These are phyloP conservation scores for Ilyonectria robusta DNA, from an alignment of 2,329 filamentous ascomycete species.

Conservation along the genomic window DNA sequence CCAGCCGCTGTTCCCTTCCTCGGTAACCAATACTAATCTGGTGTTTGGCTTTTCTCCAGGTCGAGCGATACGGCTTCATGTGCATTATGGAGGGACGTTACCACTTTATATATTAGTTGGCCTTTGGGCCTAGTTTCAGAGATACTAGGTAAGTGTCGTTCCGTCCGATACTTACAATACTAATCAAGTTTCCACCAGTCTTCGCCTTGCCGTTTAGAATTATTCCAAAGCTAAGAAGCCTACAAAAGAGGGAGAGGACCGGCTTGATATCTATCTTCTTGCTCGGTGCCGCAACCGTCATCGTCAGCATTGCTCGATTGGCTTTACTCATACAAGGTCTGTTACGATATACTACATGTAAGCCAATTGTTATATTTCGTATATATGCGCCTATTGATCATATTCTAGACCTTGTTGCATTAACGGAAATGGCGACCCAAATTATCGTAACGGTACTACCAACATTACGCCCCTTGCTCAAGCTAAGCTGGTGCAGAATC, in stretches of 20 bases:
- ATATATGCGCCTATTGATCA: neutral
- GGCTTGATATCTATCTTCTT: neutral
- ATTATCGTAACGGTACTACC: slow-evolving; percentile 7
- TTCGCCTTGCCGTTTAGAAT: slow-evolving; percentile 9
- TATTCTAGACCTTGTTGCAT: neutral
- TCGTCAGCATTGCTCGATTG: neutral
- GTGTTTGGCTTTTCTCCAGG: neutral
- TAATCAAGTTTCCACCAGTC: neutral
- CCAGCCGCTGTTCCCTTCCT: neutral
- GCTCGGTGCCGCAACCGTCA: slow-evolving; percentile 1
- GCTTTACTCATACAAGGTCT: neutral
- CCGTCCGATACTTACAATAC: neutral
- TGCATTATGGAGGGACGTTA: neutral
- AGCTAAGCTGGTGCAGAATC: neutral
- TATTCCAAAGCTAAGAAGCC: neutral
- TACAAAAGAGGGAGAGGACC: neutral
- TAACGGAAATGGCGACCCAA: slow-evolving; percentile 10
- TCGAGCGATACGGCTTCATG: neutral
- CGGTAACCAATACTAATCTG: neutral
- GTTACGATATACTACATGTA: neutral
- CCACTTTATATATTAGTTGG: slow-evolving; percentile 8
- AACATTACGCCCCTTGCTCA: neutral
- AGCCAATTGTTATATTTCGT: neutral
- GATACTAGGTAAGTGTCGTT: slow-evolving; percentile 1
- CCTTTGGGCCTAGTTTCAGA: neutral